Base-by-base conservation (phyloP, 441 rosid genomes). In the Jatropha multifida region DNA sequence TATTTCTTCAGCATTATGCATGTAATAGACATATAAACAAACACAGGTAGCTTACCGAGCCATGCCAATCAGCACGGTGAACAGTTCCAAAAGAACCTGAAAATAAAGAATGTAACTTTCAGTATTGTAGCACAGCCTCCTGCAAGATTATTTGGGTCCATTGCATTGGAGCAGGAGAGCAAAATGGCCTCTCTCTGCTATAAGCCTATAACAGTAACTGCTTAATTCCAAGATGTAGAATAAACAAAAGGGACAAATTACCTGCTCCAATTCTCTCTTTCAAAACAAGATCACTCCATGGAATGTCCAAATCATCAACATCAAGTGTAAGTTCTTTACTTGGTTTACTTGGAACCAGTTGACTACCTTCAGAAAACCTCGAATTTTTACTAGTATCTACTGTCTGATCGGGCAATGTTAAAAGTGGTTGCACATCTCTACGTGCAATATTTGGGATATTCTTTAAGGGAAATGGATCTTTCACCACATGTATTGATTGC, bases 21-120 rank as follows among this genome's bases (percentile, higher is more conserved):
- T 4, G 54, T 41, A 4, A 37, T 9, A 65, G 41, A 66, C 15
- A 15, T 9, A 65, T 15, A 40, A 17, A 27, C 26, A 54, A 42
- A 63, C 46, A 40, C 42, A 12, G 73, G 69, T 61, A 76, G 74
- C 96, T 89, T 90, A 96, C 99, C 81, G 97, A 92, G 84, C 97
- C 98, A 90, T 94, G 92, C 98, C 97, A 94, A 74, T 92, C 97
- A 82, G 99, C 99, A 82, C 92, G 98, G 84, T 91, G 97, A 65
- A 96, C 99, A 78, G 93, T 93, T 71, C 99, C 99, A 86, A 94
- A 96, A 81, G 99, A 96, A 85, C 99, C 99, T 96, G 98, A 78
- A 87, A 88, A 83, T 44, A 74, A 64, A 77, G 52, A 74, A 78
- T 76, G 64, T 66, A 38, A 55, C 62, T 74, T 65, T 55, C 76